These are phyloP conservation scores for Fusarium penzigii DNA, from an alignment of 2,329 filamentous ascomycete genomes.

Conservation along the genomic window DNA sequence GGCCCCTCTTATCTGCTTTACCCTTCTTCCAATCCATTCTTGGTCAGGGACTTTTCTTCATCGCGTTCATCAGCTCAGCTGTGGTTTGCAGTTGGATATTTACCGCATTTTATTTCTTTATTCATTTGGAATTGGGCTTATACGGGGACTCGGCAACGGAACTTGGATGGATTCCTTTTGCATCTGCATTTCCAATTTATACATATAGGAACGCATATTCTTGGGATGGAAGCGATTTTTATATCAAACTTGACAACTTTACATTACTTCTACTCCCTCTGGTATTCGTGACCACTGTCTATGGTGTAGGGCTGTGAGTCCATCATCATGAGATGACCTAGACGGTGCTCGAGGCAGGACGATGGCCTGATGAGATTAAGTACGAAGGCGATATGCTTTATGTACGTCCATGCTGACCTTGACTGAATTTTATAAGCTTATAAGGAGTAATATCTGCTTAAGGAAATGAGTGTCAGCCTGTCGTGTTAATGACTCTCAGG, in stretches of 20 bases:
- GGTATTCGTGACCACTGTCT: no score
- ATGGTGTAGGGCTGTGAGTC: no score
- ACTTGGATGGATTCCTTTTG: background rate
- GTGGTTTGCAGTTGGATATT: background rate
- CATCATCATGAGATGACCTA: no score
- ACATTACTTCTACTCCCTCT: background rate
- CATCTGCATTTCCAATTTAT: background rate
- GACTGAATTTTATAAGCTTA: no score
- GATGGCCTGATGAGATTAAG: no score
- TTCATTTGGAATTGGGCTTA: background rate
- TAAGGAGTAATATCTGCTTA: no score
- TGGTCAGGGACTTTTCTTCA: background rate
- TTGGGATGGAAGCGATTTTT: background rate
- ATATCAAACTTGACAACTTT: background rate
- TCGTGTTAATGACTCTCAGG: no score
- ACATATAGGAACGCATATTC: background rate
- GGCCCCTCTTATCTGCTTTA: background rate
- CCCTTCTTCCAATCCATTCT: background rate
- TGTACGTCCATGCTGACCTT: no score
- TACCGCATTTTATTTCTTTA: background rate
- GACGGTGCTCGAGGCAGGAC: no score
- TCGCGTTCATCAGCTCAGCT: background rate
- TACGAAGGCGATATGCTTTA: no score
- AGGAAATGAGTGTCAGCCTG: no score
- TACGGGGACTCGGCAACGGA: background rate